Evolutionary conservation across 2,329 filamentous ascomycete genomes (phyloP).

Genomic region (Neonectria hederae): DNA sequence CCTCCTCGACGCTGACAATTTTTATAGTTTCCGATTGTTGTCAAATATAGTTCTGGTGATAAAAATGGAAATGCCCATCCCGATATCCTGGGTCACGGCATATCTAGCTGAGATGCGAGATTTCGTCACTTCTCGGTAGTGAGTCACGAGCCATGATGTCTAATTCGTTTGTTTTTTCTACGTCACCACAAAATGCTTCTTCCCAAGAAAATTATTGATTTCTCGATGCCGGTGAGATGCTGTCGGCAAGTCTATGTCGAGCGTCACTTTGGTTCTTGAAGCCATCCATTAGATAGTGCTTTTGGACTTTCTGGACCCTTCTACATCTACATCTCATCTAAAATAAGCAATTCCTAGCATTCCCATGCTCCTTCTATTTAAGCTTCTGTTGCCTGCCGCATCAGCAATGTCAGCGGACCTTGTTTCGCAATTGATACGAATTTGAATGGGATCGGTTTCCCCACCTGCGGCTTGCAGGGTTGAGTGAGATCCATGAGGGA

Average conservation of each 20-base stretch:
- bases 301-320: not conserved
- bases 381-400: not conserved
- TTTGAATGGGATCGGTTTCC: not conserved
- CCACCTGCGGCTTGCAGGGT: not conserved
- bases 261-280: not conserved
- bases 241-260: not conserved
- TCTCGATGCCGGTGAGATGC: not conserved
- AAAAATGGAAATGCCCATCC: constrained; percentile 2
- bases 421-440: not conserved
- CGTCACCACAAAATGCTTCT: not conserved
- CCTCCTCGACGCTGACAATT: not conserved
- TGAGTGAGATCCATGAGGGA: not conserved
- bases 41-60: constrained; percentile 11
- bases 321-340: not conserved
- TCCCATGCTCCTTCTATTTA: not conserved
- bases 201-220: not conserved
- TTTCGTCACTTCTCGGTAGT: constrained; percentile 4
- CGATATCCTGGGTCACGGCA: constrained; percentile 4
- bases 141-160: not conserved
- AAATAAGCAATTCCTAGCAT: not conserved
- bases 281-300: not conserved
- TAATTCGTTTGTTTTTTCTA: not conserved
- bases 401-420: not conserved
- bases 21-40: not conserved
- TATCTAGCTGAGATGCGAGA: constrained; percentile 11